phyloP scores from a whole-genome alignment of 495 filamentous ascomycete species.

The Neurospora tetrasperma region DNA sequence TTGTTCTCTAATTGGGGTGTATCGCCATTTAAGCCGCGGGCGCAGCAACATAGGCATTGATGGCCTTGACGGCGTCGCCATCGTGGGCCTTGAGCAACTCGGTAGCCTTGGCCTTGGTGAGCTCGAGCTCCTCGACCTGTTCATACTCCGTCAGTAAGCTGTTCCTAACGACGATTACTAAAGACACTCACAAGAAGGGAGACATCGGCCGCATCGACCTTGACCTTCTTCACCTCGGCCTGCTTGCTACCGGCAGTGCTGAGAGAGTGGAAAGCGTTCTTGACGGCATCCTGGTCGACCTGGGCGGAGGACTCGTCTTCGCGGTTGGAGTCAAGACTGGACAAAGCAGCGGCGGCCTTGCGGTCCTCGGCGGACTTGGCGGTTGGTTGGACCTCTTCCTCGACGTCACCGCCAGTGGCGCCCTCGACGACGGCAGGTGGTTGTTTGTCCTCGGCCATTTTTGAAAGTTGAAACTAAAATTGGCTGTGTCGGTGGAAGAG shows the following conservation, averaged over 20 bases:
- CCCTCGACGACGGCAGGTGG: constrained; percentile 47
- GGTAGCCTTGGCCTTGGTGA: constrained; percentile 71
- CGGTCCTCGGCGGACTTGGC: constrained; percentile 73
- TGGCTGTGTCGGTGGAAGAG: not conserved
- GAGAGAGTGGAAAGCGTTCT: constrained; percentile 69
- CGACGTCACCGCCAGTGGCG: constrained; percentile 50
- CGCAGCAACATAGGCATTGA: constrained; percentile 43
- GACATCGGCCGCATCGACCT: constrained; percentile 39
- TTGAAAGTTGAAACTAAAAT: not conserved
- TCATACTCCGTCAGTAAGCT: constrained; percentile 1
- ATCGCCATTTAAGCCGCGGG: not conserved
- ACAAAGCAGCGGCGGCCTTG: constrained; percentile 80
- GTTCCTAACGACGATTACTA: no score
- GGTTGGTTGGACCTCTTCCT: constrained; percentile 50
- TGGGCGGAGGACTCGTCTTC: constrained; percentile 42
- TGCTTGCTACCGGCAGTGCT: constrained; percentile 27
- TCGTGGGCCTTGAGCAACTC: constrained; percentile 73
- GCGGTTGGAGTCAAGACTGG: constrained; percentile 57
- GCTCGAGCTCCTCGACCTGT: constrained; percentile 69
- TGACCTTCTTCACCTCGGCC: constrained; percentile 38
- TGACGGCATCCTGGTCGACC: constrained; percentile 73
- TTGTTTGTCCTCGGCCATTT: constrained; percentile 53
- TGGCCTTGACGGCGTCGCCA: constrained; percentile 61
- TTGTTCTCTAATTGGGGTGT: not conserved
- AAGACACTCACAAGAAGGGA: constrained; percentile 26